Conservation (phyloP, 2,329 filamentous ascomycete species). For the Tolypocladium inflatum region DNA sequence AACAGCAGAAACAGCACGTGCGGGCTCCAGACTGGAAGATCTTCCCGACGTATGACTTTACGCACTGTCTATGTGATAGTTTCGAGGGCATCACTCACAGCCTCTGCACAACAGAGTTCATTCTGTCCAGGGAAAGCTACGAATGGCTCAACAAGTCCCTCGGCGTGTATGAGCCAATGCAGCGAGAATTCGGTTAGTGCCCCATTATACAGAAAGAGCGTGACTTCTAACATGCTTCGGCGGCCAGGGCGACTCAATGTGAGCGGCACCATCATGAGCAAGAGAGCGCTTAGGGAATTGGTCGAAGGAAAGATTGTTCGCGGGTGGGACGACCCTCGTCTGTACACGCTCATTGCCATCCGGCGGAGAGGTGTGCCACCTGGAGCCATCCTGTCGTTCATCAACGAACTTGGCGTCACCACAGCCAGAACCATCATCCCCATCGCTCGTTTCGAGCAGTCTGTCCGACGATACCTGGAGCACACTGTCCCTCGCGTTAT, state of each 20-base stretch:
- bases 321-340: conserved; percentile 83
- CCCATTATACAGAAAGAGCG: neutral
- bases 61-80: conserved; percentile 83
- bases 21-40: conserved; percentile 66
- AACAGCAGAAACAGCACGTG: conserved; percentile 67
- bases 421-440: conserved; percentile 73
- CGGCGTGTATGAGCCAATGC: conserved; percentile 88
- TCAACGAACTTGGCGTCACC: conserved; percentile 85
- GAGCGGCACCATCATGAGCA: conserved; percentile 79
- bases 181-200: conserved; percentile 60
- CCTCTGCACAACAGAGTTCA: conserved; percentile 88
- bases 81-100: conserved; percentile 89
- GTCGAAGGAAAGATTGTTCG: conserved; percentile 69
- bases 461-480: conserved; percentile 78
- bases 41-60: conserved; percentile 92
- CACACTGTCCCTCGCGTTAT: conserved; percentile 79
- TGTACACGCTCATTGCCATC: conserved; percentile 84
- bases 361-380: conserved; percentile 80
- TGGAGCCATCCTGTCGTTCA: conserved; percentile 78
- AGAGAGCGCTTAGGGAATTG: conserved; percentile 72
- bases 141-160: conserved; percentile 80
- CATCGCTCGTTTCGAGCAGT: conserved; percentile 74
- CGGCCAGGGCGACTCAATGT: conserved; percentile 43
- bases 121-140: conserved; percentile 75
- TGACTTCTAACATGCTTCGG: neutral